A percentile compares a stretch with the other conserved stretches of the same genome.
Conservation (phyloP, 768 basidiomycete genomes). For the Amanita polypyramis region DNA sequence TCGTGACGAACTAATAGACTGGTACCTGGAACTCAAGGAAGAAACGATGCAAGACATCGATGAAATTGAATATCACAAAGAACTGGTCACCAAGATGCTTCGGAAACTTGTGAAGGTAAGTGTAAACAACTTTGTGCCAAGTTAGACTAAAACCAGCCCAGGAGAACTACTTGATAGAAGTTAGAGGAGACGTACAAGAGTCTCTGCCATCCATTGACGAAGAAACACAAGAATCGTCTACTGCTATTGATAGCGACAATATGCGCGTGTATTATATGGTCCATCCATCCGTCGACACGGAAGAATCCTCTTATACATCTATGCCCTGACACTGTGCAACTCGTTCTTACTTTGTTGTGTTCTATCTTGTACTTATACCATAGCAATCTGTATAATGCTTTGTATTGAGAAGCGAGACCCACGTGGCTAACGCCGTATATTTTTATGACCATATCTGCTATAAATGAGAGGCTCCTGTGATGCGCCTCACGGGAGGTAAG, state of each 20-base stretch:
- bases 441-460: not conserved
- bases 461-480: slow-evolving; percentile 5
- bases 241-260: slow-evolving; percentile 40
- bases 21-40: slow-evolving; percentile 92
- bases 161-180: slow-evolving; percentile 81
- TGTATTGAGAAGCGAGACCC: not conserved
- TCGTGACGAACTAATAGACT: slow-evolving; percentile 87
- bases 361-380: slow-evolving; percentile 1
- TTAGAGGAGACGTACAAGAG: slow-evolving; percentile 76
- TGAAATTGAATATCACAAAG: slow-evolving; percentile 83
- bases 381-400: not conserved
- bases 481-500: not conserved
- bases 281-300: slow-evolving; percentile 78
- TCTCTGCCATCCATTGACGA: slow-evolving; percentile 60
- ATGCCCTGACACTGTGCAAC: slow-evolving; percentile 12
- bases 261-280: slow-evolving; percentile 82
- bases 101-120: slow-evolving; percentile 84
- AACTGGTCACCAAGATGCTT: slow-evolving; percentile 83
- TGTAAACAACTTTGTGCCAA: not conserved
- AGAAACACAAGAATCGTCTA: slow-evolving; percentile 41
- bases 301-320: slow-evolving; percentile 38
- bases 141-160: slow-evolving; percentile 18
- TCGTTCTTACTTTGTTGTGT: not conserved
- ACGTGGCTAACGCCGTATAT: not conserved
- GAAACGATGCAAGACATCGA: slow-evolving; percentile 73